A percentile compares a stretch with the other conserved stretches of the same genome.
These are phyloP conservation scores for Picochlorum sp. DNA, from an alignment of 139 green algal genomes.

Conservation along the genomic window DNA sequence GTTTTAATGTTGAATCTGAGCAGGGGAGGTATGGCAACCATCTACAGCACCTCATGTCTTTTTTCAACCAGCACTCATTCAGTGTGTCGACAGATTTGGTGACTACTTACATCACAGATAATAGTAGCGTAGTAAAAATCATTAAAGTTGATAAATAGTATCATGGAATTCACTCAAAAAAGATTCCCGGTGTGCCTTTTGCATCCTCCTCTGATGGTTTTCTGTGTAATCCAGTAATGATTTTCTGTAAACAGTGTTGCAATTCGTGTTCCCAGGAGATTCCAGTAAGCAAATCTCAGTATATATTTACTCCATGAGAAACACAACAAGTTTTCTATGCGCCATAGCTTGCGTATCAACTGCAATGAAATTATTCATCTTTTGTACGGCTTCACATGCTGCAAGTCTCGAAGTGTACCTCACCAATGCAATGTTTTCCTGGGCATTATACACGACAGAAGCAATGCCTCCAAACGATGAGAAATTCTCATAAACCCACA, in stretches of 20 bases:
- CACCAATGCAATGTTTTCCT: conserved; percentile 18
- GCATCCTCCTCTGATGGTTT: too few relatives aligned
- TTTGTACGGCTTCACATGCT: conserved; percentile 4
- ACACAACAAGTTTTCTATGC: conserved; percentile 3
- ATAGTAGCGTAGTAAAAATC: too few relatives aligned
- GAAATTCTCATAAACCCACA: conserved; percentile 38
- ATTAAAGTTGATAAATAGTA: too few relatives aligned
- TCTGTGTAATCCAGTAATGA: too few relatives aligned
- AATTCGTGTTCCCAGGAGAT: too few relatives aligned
- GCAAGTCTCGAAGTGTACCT: conserved; percentile 23
- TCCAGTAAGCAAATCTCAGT: too few relatives aligned
- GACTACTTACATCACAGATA: too few relatives aligned
- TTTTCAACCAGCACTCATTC: conserved; percentile 14
- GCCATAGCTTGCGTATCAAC: conserved; percentile 17
- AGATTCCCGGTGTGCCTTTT: too few relatives aligned
- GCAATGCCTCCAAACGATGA: conserved; percentile 19
- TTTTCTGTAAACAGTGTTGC: too few relatives aligned
- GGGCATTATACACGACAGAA: conserved; percentile 10
- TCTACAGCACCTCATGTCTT: conserved; percentile 24
- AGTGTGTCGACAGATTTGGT: neutral
- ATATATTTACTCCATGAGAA: too few relatives aligned
- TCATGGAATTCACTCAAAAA: too few relatives aligned
- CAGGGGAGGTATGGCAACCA: conserved; percentile 38
- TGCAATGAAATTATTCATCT: conserved; percentile 11
- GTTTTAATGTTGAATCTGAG: conserved; percentile 68